Base-by-base conservation (phyloP, 441 rosid genomes). In the Eruca vesicaria region DNA sequence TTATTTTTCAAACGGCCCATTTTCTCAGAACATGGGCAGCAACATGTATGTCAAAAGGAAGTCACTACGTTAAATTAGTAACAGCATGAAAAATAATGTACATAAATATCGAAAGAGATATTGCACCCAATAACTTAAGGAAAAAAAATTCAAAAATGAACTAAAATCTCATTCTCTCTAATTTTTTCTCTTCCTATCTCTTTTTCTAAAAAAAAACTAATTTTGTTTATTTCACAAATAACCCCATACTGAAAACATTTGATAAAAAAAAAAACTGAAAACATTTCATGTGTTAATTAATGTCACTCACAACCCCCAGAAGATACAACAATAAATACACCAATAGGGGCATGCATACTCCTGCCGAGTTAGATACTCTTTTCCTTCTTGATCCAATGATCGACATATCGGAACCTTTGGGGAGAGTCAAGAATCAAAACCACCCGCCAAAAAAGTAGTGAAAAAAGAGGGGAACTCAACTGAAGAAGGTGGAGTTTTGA, bases 281-380 rank as follows among this genome's bases (percentile, higher is more conserved):
- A 78, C 77, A 71, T 41, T 52, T 59, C 69, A 67, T 78, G 68
- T 31, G 57, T 76, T 71, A 77, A 77, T 76, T 71, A 77, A 77
- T 26, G 33, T 77, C 38, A 52, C 60, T 52, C 52, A 64, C 77
- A 77, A 72, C 38, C 80, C 80, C 69, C 77, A 72, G 33, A 61
- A 78, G 73, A 72, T 52, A 66, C 52, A 77, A 19, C 52, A 72
- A 60, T 77, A 71, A 71, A 76, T 66, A 63, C 64, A 71, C 71
- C 76, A 71, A 71, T 66, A 68, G 80, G 77, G 80, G 57, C 26
- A 52, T 77, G 63, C 73, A 59, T 36, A 66, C 63, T 71, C 80
- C 80, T 77, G 72, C 77, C 14, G 20, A 71, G 72, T 72, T 72
- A 77, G 73, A 77, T 41, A 65, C 73, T 77, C 63, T 59, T 64